These are phyloP conservation scores for Fraxinus dipetala DNA, from an alignment of 305 asterid genomes.

Conservation along the genomic window DNA sequence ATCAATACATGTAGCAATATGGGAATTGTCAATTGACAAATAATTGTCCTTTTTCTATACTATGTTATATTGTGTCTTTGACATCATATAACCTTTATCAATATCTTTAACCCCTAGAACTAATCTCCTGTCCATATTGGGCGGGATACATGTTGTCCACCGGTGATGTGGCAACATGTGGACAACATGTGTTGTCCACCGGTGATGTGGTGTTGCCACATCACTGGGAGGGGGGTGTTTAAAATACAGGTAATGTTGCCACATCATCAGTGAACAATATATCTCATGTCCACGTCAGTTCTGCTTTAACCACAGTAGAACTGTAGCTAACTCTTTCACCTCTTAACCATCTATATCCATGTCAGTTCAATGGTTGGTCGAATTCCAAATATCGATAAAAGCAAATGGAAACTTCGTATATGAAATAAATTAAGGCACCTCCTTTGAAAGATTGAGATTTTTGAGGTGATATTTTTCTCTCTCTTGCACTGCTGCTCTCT, in stretches of 20 bases:
- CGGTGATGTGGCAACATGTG: too few relatives aligned
- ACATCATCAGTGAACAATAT: too few relatives aligned
- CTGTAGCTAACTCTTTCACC: background rate
- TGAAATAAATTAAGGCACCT: conserved; percentile 33
- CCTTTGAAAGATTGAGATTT: conserved; percentile 39
- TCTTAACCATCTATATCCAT: background rate
- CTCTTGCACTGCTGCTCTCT: conserved; percentile 40
- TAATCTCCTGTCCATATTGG: background rate
- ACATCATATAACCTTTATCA: background rate
- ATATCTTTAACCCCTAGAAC: background rate
- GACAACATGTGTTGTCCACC: too few relatives aligned
- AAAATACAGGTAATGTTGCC: too few relatives aligned
- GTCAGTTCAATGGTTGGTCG: background rate
- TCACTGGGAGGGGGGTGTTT: too few relatives aligned
- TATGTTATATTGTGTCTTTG: background rate
- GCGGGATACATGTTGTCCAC: background rate
- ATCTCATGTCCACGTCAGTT: background rate
- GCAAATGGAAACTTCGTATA: background rate
- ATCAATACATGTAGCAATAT: background rate
- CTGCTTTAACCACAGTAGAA: background rate
- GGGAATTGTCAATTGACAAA: background rate
- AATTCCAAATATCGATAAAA: background rate
- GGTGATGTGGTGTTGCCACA: too few relatives aligned
- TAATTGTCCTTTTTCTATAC: background rate
- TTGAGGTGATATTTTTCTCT: conserved; percentile 36